Conservation (phyloP, 495 filamentous ascomycete genomes). For the Penicillium parvum region DNA sequence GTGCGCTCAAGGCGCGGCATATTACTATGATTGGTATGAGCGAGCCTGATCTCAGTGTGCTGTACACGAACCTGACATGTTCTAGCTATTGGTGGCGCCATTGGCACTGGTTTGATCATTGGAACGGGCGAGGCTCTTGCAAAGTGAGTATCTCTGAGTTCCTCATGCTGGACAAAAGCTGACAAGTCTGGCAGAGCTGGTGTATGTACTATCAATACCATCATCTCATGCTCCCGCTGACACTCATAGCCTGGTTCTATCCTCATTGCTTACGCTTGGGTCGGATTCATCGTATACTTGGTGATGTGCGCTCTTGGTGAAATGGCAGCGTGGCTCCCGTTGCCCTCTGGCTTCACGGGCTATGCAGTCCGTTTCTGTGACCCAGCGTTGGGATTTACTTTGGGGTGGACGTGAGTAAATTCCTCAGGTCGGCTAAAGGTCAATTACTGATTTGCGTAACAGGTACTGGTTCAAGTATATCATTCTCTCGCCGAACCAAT, state of each 20-base stretch:
- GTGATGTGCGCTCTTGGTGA: conserved; percentile 66
- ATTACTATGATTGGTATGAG: conserved; percentile 76
- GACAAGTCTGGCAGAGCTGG: too few species aligned
- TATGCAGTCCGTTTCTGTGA: conserved; percentile 62
- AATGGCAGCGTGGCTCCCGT: conserved; percentile 65
- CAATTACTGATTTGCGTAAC: background rate
- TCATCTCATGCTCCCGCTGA: conserved; percentile 12
- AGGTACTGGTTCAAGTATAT: conserved; percentile 62
- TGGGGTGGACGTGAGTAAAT: conserved; percentile 53
- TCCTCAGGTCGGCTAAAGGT: background rate
- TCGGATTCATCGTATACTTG: conserved; percentile 59
- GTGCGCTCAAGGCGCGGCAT: conserved; percentile 69
- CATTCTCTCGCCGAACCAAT: conserved; percentile 76
- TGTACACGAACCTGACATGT: too few species aligned
- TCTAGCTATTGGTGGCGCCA: conserved; percentile 76
- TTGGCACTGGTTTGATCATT: conserved; percentile 70
- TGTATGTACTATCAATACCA: conserved; percentile 23
- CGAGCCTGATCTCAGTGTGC: too few species aligned
- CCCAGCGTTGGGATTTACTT: conserved; percentile 63
- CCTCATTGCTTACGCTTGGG: conserved; percentile 61
- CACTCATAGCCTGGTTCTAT: conserved; percentile 62
- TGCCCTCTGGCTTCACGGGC: conserved; percentile 56
- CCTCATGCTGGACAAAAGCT: too few species aligned
- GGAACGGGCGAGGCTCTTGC: conserved; percentile 64
- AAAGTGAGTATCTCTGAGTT: conserved; percentile 30